Evolutionary conservation across 768 basidiomycete species (phyloP).

Genomic region (Punctularia strigosozonata): DNA sequence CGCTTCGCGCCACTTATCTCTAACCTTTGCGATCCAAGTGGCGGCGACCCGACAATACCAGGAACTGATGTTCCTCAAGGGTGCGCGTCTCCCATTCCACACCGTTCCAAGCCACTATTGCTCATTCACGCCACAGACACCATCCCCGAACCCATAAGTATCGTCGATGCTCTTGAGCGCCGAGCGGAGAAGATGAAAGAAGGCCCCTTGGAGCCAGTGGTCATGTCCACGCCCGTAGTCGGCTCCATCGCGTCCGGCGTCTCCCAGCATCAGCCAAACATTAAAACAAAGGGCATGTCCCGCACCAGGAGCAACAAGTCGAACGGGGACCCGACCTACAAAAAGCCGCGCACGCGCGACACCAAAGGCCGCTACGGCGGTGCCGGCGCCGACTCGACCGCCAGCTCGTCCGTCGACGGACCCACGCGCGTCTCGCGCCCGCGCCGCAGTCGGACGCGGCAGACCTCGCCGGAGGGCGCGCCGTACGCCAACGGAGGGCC

Average conservation of each 20-base stretch:
- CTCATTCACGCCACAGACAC: constrained; percentile 34
- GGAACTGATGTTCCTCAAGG: constrained; percentile 64
- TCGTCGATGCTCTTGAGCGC: constrained; percentile 46
- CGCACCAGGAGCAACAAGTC: background rate
- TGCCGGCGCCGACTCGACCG: background rate
- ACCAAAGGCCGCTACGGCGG: background rate
- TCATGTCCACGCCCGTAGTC: background rate
- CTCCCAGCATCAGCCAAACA: background rate
- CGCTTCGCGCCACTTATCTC: constrained; percentile 4
- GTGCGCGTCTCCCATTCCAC: constrained; percentile 19
- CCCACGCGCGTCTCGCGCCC: background rate
- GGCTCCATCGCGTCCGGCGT: background rate
- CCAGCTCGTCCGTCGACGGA: no score
- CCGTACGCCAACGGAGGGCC: no score
- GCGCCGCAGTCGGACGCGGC: background rate
- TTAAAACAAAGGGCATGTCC: no score
- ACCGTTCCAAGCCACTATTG: background rate
- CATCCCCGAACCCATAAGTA: constrained; percentile 48
- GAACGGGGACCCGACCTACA: background rate
- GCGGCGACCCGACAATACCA: constrained; percentile 47
- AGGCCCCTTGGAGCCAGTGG: constrained; percentile 31
- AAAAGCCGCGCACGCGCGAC: background rate
- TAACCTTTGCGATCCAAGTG: constrained; percentile 25
- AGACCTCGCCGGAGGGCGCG: background rate
- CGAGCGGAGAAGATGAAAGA: constrained; percentile 41